Evolutionary conservation across 2,329 filamentous ascomycete genomes (phyloP).

Genomic region (Penicillium sp.): DNA sequence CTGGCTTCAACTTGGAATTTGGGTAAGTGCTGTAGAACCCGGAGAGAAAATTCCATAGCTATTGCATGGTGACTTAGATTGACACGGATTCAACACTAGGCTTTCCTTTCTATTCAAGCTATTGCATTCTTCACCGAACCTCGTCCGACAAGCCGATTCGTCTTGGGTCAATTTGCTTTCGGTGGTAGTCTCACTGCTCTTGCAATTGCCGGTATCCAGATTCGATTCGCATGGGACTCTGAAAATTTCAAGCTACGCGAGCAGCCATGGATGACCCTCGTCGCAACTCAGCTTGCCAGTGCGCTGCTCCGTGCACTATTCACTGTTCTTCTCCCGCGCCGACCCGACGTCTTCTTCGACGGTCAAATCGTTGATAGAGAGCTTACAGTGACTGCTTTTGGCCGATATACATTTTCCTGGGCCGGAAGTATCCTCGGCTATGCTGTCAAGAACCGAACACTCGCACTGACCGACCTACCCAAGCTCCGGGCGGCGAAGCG

Average conservation of each 20-base stretch:
- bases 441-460: conserved; percentile 60
- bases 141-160: conserved; percentile 38
- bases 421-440: conserved; percentile 57
- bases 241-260: conserved; percentile 9
- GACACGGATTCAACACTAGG: conserved; percentile 24
- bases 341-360: conserved; percentile 67
- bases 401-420: conserved; percentile 70
- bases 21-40: conserved; percentile 57
- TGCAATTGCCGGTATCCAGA: conserved; percentile 29
- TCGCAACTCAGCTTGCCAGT: conserved; percentile 53
- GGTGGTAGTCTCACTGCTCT: conserved; percentile 34
- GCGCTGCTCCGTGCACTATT: conserved; percentile 33
- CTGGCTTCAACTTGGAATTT: conserved; percentile 64
- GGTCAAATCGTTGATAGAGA: conserved; percentile 65
- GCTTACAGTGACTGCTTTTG: conserved; percentile 63
- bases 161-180: conserved; percentile 37
- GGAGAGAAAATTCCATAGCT: too few relatives aligned
- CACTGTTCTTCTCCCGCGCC: conserved; percentile 64
- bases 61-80: neutral
- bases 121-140: conserved; percentile 41
- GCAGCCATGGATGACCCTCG: conserved; percentile 49
- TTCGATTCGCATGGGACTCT: conserved; percentile 38
- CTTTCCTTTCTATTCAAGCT: conserved; percentile 39
- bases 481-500: conserved; percentile 61
- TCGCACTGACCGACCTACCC: conserved; percentile 67